Base-by-base conservation (phyloP, 1,284 basidiomycete genomes). In the Naganishia albida region DNA sequence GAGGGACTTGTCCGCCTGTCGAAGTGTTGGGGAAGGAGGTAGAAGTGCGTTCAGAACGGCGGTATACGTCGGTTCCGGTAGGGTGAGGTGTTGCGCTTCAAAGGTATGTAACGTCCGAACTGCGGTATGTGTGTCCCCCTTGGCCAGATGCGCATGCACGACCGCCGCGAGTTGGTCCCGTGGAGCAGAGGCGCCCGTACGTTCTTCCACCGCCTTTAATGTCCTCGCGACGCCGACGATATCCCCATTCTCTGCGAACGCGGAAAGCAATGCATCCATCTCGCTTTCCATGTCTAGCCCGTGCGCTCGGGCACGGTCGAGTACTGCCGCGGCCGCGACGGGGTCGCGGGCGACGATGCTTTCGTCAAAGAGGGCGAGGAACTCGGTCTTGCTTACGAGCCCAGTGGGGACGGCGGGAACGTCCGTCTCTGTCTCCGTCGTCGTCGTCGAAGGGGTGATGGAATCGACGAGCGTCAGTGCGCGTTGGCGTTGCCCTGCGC, bases 1-100 rank as follows among this genome's bases (percentile, higher is more conserved):
- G 67, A 90, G 86, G 0, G 88, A 87, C 46, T 84, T 83, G 62
- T 73, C 59, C 70, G 74, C 15, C 63, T 72, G 54, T 67, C 74
- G 38, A 72, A 68, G 50, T 66, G 62, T 56, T 18, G 62, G 71
- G 65, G 7, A 52, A 50, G 15, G 55, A 51, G 25, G 62, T 52
- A 2, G 72, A 64, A 70, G 70, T 49, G 73, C 72, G n/a, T 62
- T 20, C 8, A 81, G 72, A 39, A 81, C 70, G 50, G 74, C 43
- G 26, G 73, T 72, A 71, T 81, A 82, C 0, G 75, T 75, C 7
- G 72, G 72, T 69, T 79, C 77, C 0, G 79, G 76, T 15, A 80
- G 76, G 3, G 76, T 74, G 52, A 72, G 67, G 8, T 75, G 75
- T 10, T 71, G 60, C 6, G 66, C 55, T 69, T 81, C 81, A 66